phyloP scores from a whole-genome alignment of 2,329 filamentous ascomycete species.

The Aspergillus pseudotamarii region DNA sequence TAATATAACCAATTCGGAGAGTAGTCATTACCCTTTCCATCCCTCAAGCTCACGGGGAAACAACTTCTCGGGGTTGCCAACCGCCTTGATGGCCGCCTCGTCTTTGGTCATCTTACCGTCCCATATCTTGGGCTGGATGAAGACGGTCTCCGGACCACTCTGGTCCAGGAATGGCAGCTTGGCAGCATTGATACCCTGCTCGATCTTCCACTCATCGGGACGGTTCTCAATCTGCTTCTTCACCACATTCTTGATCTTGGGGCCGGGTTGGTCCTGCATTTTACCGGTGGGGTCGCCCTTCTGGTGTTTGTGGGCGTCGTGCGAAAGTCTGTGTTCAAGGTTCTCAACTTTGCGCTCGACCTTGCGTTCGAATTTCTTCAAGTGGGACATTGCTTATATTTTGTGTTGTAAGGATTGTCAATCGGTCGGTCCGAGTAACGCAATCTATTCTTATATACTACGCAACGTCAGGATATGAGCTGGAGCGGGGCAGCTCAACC shows the following conservation, averaged over 20 bases:
- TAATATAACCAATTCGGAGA: not conserved
- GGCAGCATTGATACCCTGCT: slow-evolving; percentile 53
- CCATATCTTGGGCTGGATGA: slow-evolving; percentile 23
- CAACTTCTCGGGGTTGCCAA: slow-evolving; percentile 43
- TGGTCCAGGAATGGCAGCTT: slow-evolving; percentile 54
- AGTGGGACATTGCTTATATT: not conserved
- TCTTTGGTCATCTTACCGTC: slow-evolving; percentile 41
- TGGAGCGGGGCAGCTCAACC: not conserved
- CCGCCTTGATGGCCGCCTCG: slow-evolving; percentile 44
- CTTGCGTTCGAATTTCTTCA: not conserved
- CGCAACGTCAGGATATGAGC: not conserved
- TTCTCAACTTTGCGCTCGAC: not conserved
- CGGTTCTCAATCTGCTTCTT: slow-evolving; percentile 20
- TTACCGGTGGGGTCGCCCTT: not conserved
- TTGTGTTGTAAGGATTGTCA: not conserved
- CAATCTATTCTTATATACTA: not conserved
- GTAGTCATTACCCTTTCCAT: slow-evolving; percentile 47
- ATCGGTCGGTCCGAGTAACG: not conserved
- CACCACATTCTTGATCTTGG: not conserved
- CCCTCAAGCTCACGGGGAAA: slow-evolving; percentile 50
- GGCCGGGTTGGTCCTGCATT: not conserved
- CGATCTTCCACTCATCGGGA: slow-evolving; percentile 57
- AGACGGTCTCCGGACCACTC: slow-evolving; percentile 40
- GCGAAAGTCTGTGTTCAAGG: not conserved
- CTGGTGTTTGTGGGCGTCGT: not conserved